Evolutionary conservation across 2,329 filamentous ascomycete genomes (phyloP), one percentile per base, ranked within the genome.

Genomic region (Neonectria faginata): DNA sequence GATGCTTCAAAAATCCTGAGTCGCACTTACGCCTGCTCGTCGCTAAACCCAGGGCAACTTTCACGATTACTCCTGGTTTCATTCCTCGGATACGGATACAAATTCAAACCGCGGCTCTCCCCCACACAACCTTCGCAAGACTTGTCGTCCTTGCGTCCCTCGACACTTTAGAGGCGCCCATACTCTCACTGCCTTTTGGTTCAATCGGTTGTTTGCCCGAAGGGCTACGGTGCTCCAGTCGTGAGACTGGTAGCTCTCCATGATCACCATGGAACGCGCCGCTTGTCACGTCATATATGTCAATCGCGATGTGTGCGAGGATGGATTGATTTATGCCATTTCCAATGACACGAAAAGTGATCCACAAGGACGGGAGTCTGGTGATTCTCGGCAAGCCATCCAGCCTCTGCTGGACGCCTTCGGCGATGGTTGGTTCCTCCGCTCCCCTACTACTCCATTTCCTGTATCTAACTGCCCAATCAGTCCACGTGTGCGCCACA

Each of bases 241-340:
- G 82, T 77, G 79, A 84, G 86, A 86, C 86, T 87, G 85, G 85
- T 83, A 85, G 85, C 84, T 83, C 80, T 78, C 80, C 76, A 78
- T 81, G 80, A 79, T 80, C 80, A 83, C 78, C 76, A 89, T 89
- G 86, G 86, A 88, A 77, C 82, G 81, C 75, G 81, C 84, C 73
- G 79, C 80, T 64, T 88, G 85, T 76, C 85, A 88, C 76, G 82
- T 89, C 69, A 85, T 89, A 67, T 89, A 88, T 70, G 85, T 89
- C 71, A 85, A 88, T 78, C 84, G 84, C 73, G 79, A 81, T 65
- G 82, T 86, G 66, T 79, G 78, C 70, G 76, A 82, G 65, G 82
- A 86, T 71, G 79, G 83, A 61, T 74, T 82, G 55, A 76, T 86
- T 44, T 75, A 67, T 67, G 64, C 65, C 55, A 60, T 58, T 25